A percentile compares a stretch with the other conserved stretches of the same genome.
Evolutionary conservation across 2,329 filamentous ascomycete species (phyloP).

Genomic region (Achaetomium macrosporum): DNA sequence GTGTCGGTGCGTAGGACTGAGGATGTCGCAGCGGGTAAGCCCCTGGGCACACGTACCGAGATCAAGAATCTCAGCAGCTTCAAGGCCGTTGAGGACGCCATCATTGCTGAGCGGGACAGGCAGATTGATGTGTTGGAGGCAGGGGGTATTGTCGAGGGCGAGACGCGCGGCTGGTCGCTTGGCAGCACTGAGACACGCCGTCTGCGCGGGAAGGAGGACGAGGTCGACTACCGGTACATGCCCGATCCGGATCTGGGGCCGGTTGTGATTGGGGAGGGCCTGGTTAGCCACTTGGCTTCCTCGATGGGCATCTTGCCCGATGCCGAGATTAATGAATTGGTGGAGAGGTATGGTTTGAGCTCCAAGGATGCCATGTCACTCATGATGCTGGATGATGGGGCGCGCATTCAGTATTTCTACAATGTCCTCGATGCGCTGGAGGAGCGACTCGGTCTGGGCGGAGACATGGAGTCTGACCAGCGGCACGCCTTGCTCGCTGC

Average conservation of each 20-base stretch:
- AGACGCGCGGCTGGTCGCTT: slow-evolving; percentile 90
- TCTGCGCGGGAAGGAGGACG: slow-evolving; percentile 87
- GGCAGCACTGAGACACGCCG: slow-evolving; percentile 75
- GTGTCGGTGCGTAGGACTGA: slow-evolving; percentile 69
- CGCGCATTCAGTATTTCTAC: slow-evolving; percentile 76
- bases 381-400: slow-evolving; percentile 69
- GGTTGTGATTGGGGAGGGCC: slow-evolving; percentile 64
- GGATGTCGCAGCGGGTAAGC: slow-evolving; percentile 29
- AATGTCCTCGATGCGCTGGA: slow-evolving; percentile 51
- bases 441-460: slow-evolving; percentile 13
- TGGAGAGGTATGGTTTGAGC: slow-evolving; percentile 60
- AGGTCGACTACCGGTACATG: slow-evolving; percentile 98
- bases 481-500: slow-evolving; percentile 43
- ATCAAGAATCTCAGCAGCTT: slow-evolving; percentile 97
- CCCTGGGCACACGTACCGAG: slow-evolving; percentile 80
- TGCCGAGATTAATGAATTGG: slow-evolving; percentile 57
- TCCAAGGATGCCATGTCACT: slow-evolving; percentile 79
- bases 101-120: slow-evolving; percentile 82
- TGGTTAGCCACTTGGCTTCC: slow-evolving; percentile 57
- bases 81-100: slow-evolving; percentile 91
- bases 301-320: slow-evolving; percentile 71
- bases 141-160: slow-evolving; percentile 70
- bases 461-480: slow-evolving; percentile 19
- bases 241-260: slow-evolving; percentile 87
- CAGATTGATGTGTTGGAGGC: slow-evolving; percentile 76